These are phyloP conservation scores for Mycena alexandri DNA, from an alignment of 768 basidiomycete species.

Conservation along the genomic window DNA sequence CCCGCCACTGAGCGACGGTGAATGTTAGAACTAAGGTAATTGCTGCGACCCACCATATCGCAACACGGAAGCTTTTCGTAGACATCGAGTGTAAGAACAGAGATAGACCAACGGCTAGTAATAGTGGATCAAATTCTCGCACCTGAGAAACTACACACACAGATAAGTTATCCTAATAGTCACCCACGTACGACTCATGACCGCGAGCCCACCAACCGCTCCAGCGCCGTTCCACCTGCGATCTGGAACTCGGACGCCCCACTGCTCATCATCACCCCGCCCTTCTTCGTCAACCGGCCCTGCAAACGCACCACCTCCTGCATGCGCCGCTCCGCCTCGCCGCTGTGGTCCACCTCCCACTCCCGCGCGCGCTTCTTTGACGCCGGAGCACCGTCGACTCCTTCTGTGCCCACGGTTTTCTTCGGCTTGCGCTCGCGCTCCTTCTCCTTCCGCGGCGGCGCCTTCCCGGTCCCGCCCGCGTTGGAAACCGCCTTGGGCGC, in stretches of 20 bases:
- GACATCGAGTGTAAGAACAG: slow-evolving; percentile 10
- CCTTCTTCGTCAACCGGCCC: slow-evolving; percentile 84
- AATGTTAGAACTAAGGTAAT: background rate
- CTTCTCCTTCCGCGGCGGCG: slow-evolving; percentile 38
- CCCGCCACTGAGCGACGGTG: slow-evolving; percentile 18
- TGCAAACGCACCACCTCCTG: slow-evolving; percentile 85
- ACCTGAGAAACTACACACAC: slow-evolving; percentile 13
- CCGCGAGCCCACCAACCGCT: slow-evolving; percentile 62
- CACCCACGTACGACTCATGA: slow-evolving; percentile 20
- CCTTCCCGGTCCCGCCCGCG: slow-evolving; percentile 32
- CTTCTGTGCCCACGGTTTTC: slow-evolving; percentile 37
- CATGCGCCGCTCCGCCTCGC: slow-evolving; percentile 86
- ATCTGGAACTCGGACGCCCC: slow-evolving; percentile 86
- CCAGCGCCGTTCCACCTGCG: slow-evolving; percentile 71
- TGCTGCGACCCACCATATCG: slow-evolving; percentile 28
- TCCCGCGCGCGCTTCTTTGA: slow-evolving; percentile 46
- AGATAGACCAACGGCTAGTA: background rate
- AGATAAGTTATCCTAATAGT: background rate
- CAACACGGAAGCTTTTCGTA: slow-evolving; percentile 27
- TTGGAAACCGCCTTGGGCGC: slow-evolving; percentile 71
- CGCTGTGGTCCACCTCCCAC: slow-evolving; percentile 58
- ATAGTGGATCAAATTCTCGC: slow-evolving; percentile 25
- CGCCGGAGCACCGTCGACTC: slow-evolving; percentile 39
- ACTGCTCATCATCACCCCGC: slow-evolving; percentile 78
- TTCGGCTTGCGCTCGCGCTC: slow-evolving; percentile 37